phyloP scores from a whole-genome alignment of 768 basidiomycete species.

The Boletellus sp. region DNA sequence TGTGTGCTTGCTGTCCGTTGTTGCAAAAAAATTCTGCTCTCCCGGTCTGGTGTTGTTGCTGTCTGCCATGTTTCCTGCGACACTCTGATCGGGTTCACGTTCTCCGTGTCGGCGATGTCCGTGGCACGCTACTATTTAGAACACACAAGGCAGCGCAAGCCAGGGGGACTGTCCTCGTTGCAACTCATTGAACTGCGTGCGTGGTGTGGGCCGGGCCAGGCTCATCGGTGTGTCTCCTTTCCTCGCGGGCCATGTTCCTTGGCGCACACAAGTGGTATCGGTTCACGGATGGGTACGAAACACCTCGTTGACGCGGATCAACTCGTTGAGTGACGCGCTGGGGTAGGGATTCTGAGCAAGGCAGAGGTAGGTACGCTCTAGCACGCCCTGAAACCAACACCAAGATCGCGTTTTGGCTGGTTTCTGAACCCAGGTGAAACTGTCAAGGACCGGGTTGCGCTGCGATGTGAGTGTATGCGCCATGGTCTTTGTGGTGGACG shows the following conservation, averaged over 20 bases:
- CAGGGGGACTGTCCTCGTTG: no score
- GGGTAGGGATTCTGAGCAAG: conserved; percentile 95
- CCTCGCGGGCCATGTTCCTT: not conserved
- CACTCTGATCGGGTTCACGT: conserved; percentile 68
- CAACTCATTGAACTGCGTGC: conserved; percentile 67
- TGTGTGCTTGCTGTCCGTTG: no score
- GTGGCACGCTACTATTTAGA: conserved; percentile 50
- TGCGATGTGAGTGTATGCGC: conserved; percentile 59
- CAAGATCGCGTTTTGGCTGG: conserved; percentile 59
- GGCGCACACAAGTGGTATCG: no score
- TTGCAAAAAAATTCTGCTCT: no score
- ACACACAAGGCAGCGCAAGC: conserved; percentile 43
- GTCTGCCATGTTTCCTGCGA: conserved; percentile 41
- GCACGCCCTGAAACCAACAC: no score
- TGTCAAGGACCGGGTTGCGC: conserved; percentile 95
- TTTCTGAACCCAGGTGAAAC: conserved; percentile 97
- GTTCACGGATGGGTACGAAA: conserved; percentile 55
- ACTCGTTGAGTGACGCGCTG: conserved; percentile 88
- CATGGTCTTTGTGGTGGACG: no score
- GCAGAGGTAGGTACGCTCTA: conserved; percentile 65
- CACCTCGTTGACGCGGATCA: conserved; percentile 88
- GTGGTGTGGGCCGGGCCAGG: conserved; percentile 76
- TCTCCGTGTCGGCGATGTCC: conserved; percentile 71
- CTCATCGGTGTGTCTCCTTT: conserved; percentile 66
- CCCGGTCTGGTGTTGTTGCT: conserved; percentile 9